Evolutionary conservation across 768 basidiomycete species (phyloP).

Genomic region (Candolleomyces efflorescens): DNA sequence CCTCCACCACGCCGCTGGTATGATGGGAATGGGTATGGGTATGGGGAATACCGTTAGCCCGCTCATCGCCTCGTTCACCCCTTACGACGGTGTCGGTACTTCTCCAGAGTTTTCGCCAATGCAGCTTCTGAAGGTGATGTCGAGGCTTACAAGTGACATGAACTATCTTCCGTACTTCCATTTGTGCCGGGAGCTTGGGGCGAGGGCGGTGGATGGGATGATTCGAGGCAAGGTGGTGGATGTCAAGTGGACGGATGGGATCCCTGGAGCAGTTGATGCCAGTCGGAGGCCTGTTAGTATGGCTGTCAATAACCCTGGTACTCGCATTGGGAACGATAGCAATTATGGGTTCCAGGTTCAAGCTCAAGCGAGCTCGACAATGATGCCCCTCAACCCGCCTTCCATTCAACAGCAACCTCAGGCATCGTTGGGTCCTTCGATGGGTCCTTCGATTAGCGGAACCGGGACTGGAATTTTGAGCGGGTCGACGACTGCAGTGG

Average conservation of each 20-base stretch:
- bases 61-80: constrained; percentile 8
- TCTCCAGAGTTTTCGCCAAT: constrained; percentile 64
- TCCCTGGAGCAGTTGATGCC: constrained; percentile 2
- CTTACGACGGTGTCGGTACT: constrained; percentile 3
- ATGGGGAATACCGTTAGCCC: constrained; percentile 1
- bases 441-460: constrained; percentile 5
- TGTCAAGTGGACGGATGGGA: constrained; percentile 64
- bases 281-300: constrained; percentile 1
- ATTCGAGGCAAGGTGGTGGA: constrained; percentile 73
- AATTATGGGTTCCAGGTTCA: not conserved
- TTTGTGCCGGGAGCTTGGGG: constrained; percentile 80
- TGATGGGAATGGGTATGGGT: not conserved
- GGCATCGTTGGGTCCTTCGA: not conserved
- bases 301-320: not conserved
- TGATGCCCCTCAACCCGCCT: not conserved
- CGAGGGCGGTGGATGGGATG: constrained; percentile 81
- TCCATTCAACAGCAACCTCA: not conserved
- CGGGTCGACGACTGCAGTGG: not conserved
- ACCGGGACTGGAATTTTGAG: constrained; percentile 1
- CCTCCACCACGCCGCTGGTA: not conserved
- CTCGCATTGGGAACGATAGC: not conserved
- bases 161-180: constrained; percentile 74
- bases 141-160: constrained; percentile 62
- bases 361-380: too few relatives aligned
- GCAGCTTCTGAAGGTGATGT: constrained; percentile 80